Percentiles rank a stretch among this genome's conserved stretches.
Conservation (phyloP, 768 basidiomycete genomes). For the Boletus rubescentipes region DNA sequence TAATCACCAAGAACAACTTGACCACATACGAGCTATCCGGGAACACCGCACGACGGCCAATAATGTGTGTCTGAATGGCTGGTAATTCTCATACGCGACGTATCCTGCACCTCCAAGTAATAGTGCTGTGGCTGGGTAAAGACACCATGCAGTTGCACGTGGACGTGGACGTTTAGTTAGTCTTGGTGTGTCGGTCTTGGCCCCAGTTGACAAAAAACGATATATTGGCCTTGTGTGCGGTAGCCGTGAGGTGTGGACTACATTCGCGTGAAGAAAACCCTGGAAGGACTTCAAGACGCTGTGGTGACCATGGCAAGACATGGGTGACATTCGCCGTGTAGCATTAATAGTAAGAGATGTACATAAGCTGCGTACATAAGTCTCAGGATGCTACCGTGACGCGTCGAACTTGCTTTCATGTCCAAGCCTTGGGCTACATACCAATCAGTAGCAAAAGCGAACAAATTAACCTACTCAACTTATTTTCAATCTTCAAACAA, state of each 20-base stretch:
- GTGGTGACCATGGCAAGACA: conserved; percentile 18
- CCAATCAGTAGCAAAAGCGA: not conserved
- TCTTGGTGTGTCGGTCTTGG: not conserved
- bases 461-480: not conserved
- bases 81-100: conserved; percentile 62
- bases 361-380: not conserved
- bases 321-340: conserved; percentile 2
- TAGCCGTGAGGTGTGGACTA: not conserved
- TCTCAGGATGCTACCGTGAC: too few relatives aligned
- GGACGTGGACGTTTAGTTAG: conserved; percentile 4
- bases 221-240: conserved; percentile 3
- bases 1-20: conserved; percentile 24
- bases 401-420: too few relatives aligned
- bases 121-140: conserved; percentile 25
- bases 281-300: conserved; percentile 13
- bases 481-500: conserved; percentile 32
- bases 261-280: conserved; percentile 4
- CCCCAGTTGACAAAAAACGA: conserved; percentile 13
- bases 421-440: too few relatives aligned
- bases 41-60: conserved; percentile 80
- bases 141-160: conserved; percentile 25
- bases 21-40: conserved; percentile 61
- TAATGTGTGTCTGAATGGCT: conserved; percentile 72
- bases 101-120: conserved; percentile 33
- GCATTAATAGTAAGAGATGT: not conserved